Base-by-base conservation (phyloP, 768 basidiomycete species). In the Rhizopogon salebrosus region DNA sequence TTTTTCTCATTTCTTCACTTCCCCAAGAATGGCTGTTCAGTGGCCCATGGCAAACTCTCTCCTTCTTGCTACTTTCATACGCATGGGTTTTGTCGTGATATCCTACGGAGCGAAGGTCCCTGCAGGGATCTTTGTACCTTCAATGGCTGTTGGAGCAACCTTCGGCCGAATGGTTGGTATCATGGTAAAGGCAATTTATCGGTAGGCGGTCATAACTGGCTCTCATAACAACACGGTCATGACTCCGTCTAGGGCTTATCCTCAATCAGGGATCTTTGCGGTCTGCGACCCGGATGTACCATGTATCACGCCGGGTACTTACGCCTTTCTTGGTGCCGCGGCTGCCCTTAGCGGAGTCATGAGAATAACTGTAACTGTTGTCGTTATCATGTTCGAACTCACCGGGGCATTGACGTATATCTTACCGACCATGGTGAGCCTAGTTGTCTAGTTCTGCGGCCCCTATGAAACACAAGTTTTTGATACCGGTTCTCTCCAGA, bases 361-460 rank as follows among this genome's bases (percentile, higher is more conserved):
- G 81, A 82, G 95, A 60, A 90, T 98, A 53, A 99, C 97, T 0
- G 93, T 98, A 24, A 92, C 95, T 0, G 94, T 99, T 5, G 97
- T 98, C 7, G 97, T 98, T 34, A 95, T 99, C 69, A 98, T 99
- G 94, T 98, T 98, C 66, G 95, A 98, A 63, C 77, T 99, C 18
- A 99, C 97, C 3, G 97, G 97, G 11, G 95, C 97, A 6, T 69
- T 98, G 62, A 98, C 93, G 18, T 98, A 99, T 64, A 95, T 98
- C 59, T 72, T 99, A 24, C 97, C 97, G 6, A 95, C 93, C 13
- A 99, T 99, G 97, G 95, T 94, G 58, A 60, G 79, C 62, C 22
- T 13, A 16, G 40, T 34, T 22, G 8, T 35, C 29, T 26, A 23
- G 3, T 40, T 40, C 24, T 18, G 24, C 39, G 42, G 43, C 48